Evolutionary conservation across 2,329 filamentous ascomycete genomes (phyloP).

Genomic region (Monosporascus sp.): DNA sequence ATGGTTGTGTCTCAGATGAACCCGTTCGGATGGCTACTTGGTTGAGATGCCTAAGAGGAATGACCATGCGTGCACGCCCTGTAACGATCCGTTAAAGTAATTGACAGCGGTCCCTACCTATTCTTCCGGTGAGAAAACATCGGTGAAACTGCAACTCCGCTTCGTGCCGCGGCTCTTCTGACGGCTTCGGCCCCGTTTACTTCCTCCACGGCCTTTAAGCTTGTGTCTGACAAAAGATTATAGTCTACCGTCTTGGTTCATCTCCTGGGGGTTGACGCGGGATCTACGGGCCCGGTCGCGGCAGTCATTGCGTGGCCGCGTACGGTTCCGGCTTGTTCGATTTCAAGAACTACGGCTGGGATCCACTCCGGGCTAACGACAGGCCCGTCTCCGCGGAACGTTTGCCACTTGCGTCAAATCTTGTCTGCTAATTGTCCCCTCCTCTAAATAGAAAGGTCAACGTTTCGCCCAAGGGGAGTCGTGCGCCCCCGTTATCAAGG

Average conservation of each 20-base stretch:
- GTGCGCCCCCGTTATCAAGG: conserved; percentile 29
- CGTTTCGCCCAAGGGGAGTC: conserved; percentile 41
- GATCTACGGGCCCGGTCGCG: not conserved
- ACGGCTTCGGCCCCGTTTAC: not conserved
- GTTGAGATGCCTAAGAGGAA: not conserved
- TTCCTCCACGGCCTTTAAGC: not conserved
- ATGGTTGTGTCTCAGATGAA: not conserved
- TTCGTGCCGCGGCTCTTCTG: not conserved
- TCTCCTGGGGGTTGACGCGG: not conserved
- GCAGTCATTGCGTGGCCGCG: conserved; percentile 18
- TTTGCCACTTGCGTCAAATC: not conserved
- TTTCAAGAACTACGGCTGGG: conserved; percentile 31
- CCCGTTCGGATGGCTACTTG: not conserved
- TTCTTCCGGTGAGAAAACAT: not conserved
- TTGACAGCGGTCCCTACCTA: not conserved
- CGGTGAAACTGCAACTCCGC: not conserved
- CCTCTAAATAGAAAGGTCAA: conserved; percentile 20
- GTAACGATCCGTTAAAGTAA: not conserved
- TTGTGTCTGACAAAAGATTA: not conserved
- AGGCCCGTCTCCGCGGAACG: conserved; percentile 15
- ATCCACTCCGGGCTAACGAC: conserved; percentile 26
- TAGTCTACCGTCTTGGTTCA: not conserved
- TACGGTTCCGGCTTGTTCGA: conserved; percentile 18
- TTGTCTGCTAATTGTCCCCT: not conserved
- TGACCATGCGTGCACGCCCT: not conserved